Conservation (phyloP, 495 filamentous ascomycete genomes). For the Cenococcum geophilum region DNA sequence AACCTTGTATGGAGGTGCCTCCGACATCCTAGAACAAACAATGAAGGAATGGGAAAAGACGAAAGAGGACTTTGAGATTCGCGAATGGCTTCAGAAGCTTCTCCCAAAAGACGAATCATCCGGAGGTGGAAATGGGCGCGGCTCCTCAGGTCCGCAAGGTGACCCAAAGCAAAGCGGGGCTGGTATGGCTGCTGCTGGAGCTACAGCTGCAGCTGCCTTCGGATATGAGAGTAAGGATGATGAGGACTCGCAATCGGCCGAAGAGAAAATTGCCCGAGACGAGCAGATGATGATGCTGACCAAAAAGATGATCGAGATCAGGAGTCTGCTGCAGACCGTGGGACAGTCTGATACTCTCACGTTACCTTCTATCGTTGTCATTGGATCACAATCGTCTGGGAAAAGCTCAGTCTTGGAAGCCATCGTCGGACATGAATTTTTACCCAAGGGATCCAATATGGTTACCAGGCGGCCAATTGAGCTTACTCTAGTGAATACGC, state of each 20-base stretch:
- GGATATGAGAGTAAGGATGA: slow-evolving; percentile 46
- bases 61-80: slow-evolving; percentile 62
- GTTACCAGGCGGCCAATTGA: slow-evolving; percentile 95
- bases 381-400: slow-evolving; percentile 95
- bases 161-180: slow-evolving; percentile 59
- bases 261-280: slow-evolving; percentile 66
- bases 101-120: slow-evolving; percentile 44
- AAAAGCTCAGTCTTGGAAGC: slow-evolving; percentile 97
- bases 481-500: slow-evolving; percentile 92
- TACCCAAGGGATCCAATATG: slow-evolving; percentile 98
- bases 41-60: slow-evolving; percentile 73
- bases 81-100: slow-evolving; percentile 80
- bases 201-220: slow-evolving; percentile 63
- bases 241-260: slow-evolving; percentile 40
- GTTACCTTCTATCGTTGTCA: slow-evolving; percentile 93
- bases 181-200: slow-evolving; percentile 48
- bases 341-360: slow-evolving; percentile 84
- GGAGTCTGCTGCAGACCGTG: slow-evolving; percentile 81
- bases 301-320: slow-evolving; percentile 98
- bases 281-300: slow-evolving; percentile 99
- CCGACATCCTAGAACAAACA: slow-evolving; percentile 70
- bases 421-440: slow-evolving; percentile 95
- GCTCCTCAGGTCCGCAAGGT: slow-evolving; percentile 45
- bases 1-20: slow-evolving; percentile 60
- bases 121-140: slow-evolving; percentile 36